These are phyloP conservation scores for Blyttiomyces sp. DNA, from an alignment of 371 early-diverging fungal species.

Conservation along the genomic window DNA sequence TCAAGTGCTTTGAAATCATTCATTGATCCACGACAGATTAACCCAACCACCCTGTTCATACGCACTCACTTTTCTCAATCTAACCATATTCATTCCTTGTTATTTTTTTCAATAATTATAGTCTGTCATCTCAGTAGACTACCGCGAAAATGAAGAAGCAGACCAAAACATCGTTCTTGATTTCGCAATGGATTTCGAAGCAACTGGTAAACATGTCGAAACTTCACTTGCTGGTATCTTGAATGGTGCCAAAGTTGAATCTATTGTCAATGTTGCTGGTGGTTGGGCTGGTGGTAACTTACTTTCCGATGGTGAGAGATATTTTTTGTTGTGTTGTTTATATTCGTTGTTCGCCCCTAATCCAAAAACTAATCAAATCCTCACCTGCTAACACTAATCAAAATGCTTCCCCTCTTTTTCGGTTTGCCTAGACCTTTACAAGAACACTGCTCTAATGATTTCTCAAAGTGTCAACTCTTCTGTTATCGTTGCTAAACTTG, in stretches of 20 bases:
- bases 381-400: too few relatives aligned
- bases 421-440: conserved; percentile 54
- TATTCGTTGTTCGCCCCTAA: too few relatives aligned
- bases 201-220: conserved; percentile 58
- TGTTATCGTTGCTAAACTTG: conserved; percentile 75
- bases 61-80: too few relatives aligned
- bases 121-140: conserved; percentile 78
- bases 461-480: conserved; percentile 82
- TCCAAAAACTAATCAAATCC: too few relatives aligned
- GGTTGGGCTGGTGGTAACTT: conserved; percentile 97
- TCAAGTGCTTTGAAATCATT: too few relatives aligned
- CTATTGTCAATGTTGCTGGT: conserved; percentile 91
- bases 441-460: conserved; percentile 68
- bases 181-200: conserved; percentile 39
- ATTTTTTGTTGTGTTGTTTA: neutral
- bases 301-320: conserved; percentile 54
- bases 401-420: too few relatives aligned
- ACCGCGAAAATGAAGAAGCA: conserved; percentile 69
- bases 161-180: conserved; percentile 59
- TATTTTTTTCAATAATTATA: too few relatives aligned
- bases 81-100: neutral
- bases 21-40: too few relatives aligned
- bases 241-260: conserved; percentile 56
- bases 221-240: conserved; percentile 30
- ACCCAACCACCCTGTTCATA: too few relatives aligned